phyloP scores from a whole-genome alignment of 768 basidiomycete genomes.

The Sarcomyxa edulis region DNA sequence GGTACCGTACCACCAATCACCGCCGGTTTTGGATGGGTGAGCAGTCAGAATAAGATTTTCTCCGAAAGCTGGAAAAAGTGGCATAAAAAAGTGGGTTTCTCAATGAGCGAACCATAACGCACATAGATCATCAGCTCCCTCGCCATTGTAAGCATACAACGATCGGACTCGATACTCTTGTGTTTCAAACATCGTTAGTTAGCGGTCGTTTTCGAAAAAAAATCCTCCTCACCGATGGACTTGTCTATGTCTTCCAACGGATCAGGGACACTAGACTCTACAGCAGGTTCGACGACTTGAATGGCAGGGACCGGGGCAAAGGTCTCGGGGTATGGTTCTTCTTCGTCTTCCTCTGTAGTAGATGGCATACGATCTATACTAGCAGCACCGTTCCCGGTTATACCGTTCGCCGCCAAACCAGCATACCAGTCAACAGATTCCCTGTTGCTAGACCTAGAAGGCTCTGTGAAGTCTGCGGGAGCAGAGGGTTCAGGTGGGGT shows the following conservation, averaged over 20 bases:
- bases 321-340: constrained; percentile 21
- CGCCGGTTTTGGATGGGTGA: constrained; percentile 79
- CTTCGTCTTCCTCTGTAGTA: constrained; percentile 59
- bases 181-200: constrained; percentile 4
- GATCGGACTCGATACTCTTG: constrained; percentile 77
- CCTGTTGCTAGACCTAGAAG: constrained; percentile 35
- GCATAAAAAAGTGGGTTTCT: not conserved
- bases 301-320: constrained; percentile 46
- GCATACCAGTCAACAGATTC: constrained; percentile 92
- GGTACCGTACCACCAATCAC: constrained; percentile 94
- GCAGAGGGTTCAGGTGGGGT: constrained; percentile 14
- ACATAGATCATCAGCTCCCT: constrained; percentile 87
- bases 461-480: constrained; percentile 17
- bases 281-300: constrained; percentile 42
- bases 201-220: not conserved
- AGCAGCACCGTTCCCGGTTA: constrained; percentile 51
- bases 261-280: constrained; percentile 39
- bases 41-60: constrained; percentile 76
- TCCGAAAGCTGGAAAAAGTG: constrained; percentile 53
- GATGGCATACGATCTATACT: constrained; percentile 39
- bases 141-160: constrained; percentile 80
- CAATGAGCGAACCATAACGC: constrained; percentile 23
- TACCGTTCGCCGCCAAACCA: constrained; percentile 77
- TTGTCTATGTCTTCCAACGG: constrained; percentile 71
- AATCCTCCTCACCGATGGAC: constrained; percentile 41